Percentiles rank a stretch among this genome's conserved stretches.
Conservation (phyloP, 169 alveolate genomes). For the Plasmodium fragile region DNA sequence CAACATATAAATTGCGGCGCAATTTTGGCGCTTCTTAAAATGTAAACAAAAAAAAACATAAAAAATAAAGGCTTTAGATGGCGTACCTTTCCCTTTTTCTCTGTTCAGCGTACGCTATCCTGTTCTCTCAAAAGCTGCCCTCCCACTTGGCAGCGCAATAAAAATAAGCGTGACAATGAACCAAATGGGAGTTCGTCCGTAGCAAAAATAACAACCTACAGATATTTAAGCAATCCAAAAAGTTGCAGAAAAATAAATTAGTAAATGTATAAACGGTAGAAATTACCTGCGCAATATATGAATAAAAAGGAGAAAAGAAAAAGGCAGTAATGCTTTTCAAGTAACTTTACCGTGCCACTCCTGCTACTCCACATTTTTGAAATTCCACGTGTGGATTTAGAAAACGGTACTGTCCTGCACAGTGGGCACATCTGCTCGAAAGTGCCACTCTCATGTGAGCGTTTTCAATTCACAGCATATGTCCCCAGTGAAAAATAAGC, state of each 20-base stretch:
- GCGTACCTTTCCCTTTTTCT: not conserved
- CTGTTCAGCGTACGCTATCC: not conserved
- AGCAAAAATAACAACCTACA: not conserved
- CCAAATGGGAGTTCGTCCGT: not conserved
- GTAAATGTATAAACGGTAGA: not conserved
- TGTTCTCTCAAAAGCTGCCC: not conserved
- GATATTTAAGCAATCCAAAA: constrained; percentile 1
- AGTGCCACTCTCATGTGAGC: not conserved
- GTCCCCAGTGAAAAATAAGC: not conserved
- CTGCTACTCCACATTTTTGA: not conserved
- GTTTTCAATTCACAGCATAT: not conserved
- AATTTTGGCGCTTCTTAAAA: not conserved
- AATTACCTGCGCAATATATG: not conserved
- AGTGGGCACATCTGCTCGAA: not conserved
- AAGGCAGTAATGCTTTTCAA: not conserved
- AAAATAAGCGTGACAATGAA: not conserved
- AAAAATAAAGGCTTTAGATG: not conserved
- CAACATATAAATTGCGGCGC: not conserved
- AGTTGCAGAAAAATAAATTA: not conserved
- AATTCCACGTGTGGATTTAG: not conserved
- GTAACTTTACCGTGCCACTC: not conserved
- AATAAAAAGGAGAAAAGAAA: not conserved
- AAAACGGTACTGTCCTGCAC: not conserved
- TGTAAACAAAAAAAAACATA: too few species aligned
- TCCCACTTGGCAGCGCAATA: not conserved